A percentile compares a stretch with the other conserved stretches of the same genome.
phyloP scores from a whole-genome alignment of 2,329 filamentous ascomycete species.

The Helminthosporium solani region DNA sequence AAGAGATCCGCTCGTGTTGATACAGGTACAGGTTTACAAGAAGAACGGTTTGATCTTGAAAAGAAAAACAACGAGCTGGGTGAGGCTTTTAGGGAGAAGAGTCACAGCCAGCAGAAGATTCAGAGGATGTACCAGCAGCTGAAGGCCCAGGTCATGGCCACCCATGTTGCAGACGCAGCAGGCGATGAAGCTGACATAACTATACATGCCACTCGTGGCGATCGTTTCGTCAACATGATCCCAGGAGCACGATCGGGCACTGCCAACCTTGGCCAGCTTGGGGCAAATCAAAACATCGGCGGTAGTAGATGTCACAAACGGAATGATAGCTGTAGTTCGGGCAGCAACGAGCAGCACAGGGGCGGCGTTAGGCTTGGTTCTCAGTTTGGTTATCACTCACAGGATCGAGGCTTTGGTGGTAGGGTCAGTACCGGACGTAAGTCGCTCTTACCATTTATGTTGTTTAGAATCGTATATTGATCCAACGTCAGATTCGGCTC shows the following conservation, averaged over 20 bases:
- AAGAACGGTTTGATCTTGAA: slow-evolving; percentile 63
- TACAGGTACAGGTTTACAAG: slow-evolving; percentile 52
- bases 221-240: slow-evolving; percentile 33
- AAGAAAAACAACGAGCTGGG: slow-evolving; percentile 72
- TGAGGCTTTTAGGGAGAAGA: slow-evolving; percentile 68
- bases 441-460: background rate
- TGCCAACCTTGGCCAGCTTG: slow-evolving; percentile 22
- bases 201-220: slow-evolving; percentile 26
- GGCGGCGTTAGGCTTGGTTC: slow-evolving; percentile 19
- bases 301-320: slow-evolving; percentile 19
- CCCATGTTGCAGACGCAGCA: slow-evolving; percentile 57
- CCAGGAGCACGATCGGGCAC: slow-evolving; percentile 31
- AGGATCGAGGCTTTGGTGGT: slow-evolving; percentile 17
- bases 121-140: slow-evolving; percentile 62
- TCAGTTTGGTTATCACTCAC: slow-evolving; percentile 22
- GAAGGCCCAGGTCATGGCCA: slow-evolving; percentile 57
- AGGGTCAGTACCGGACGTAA: background rate
- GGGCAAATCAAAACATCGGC: slow-evolving; percentile 14
- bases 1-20: background rate
- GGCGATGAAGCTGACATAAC: slow-evolving; percentile 47
- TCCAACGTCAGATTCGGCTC: slow-evolving; percentile 21
- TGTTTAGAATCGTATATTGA: background rate
- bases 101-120: slow-evolving; percentile 65
- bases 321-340: slow-evolving; percentile 26
- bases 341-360: slow-evolving; percentile 25